Evolutionary conservation across 2,329 filamentous ascomycete species (phyloP), one percentile per base, ranked within the genome.

Genomic region (Neophaeococcomyces aloes): DNA sequence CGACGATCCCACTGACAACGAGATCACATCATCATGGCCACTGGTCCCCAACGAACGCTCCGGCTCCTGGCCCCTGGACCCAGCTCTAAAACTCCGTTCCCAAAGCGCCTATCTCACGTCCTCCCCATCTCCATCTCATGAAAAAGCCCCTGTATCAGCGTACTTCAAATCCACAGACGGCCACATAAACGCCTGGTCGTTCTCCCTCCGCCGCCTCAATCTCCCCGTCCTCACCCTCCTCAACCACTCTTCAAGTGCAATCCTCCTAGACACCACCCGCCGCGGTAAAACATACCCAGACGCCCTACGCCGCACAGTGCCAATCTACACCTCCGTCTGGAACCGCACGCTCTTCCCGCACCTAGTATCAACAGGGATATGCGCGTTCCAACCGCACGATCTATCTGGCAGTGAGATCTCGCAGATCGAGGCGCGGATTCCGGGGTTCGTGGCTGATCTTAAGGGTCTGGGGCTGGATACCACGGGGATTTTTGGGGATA

Each of bases 91-190:
- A 64, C 67, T 2, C 50, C 41, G 7, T 7, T 29, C 14, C 4
- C 30, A 29, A 42, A 25, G 18, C 15, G 7, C 29, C 11, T 42
- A 30, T 25, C 17, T 41, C n/a, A 14, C 37, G n/a, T 33, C 11
- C 10, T 19, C 17, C 5, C 10, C 21, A 14, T 29, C 32, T 4
- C 27, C 19, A 18, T 31, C 32, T 8, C 81, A 81, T 0, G 62
- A 62, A 6, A 57, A 57, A 19, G 91, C 89, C 63, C 65, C 60
- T 1, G 83, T 76, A 25, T 87, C 83, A 52, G 85, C 83, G 25
- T 98, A 96, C 65, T 98, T 96, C 66, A 98, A 98, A 71, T 94
- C 86, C 64, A 98, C 91, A 2, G 91, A 98, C 65, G 91, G 91
- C 1, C 91, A 98, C 61, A 79, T 80, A 41, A 81, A 85, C 7